Conservation (phyloP, 192 early-diverging fungal species). For the Allomyces arbusculus region DNA sequence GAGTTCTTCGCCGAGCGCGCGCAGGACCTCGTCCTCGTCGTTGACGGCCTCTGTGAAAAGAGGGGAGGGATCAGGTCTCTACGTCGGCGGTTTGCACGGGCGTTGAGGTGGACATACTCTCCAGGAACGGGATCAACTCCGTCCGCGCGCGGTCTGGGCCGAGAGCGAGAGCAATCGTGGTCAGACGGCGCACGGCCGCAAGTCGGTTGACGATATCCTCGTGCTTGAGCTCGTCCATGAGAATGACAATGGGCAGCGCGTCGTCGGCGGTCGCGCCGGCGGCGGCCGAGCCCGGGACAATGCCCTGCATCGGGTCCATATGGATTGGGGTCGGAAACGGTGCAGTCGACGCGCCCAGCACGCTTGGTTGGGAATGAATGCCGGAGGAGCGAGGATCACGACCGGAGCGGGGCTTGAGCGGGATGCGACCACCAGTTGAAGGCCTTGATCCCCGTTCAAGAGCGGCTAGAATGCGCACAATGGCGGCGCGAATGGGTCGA, state of each 20-base stretch:
- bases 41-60: conserved; percentile 72
- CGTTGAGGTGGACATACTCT: conserved; percentile 33
- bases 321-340: no score
- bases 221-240: conserved; percentile 85
- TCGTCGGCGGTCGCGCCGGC: neutral
- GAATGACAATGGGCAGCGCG: conserved; percentile 43
- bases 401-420: no score
- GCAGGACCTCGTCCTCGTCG: conserved; percentile 94
- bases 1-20: conserved; percentile 82
- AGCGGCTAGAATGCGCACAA: neutral
- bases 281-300: no score
- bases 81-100: no score
- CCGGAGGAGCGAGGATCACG: no score
- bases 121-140: conserved; percentile 94
- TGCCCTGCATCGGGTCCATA: no score
- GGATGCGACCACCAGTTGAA: neutral
- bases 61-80: no score
- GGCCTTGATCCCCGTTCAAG: neutral
- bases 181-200: conserved; percentile 59
- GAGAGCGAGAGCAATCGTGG: conserved; percentile 75
- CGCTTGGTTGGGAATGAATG: no score
- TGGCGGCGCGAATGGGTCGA: neutral
- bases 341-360: no score
- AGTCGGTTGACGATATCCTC: conserved; percentile 69
- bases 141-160: conserved; percentile 83